Percentiles rank a stretch among this genome's conserved stretches.
phyloP scores from a whole-genome alignment of 2,329 filamentous ascomycete species.

The Cercospora sp. region DNA sequence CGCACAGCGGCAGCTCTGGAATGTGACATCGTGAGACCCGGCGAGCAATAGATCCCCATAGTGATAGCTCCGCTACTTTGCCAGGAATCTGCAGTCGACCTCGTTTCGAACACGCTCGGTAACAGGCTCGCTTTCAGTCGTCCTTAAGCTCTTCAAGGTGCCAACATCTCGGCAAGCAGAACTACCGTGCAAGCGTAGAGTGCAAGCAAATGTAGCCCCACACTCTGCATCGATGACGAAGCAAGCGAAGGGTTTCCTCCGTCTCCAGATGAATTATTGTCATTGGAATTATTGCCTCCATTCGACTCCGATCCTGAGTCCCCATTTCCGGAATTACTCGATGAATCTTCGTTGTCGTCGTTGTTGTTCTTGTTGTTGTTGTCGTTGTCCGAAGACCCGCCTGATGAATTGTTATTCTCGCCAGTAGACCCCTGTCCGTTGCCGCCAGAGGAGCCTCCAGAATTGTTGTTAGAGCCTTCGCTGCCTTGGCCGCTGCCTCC shows the following conservation, averaged over 20 bases:
- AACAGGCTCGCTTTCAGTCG: neutral
- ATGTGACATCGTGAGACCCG: neutral
- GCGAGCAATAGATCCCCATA: neutral
- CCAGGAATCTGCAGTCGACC: no score
- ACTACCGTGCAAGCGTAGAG: neutral
- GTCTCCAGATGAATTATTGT: neutral
- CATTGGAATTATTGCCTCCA: neutral
- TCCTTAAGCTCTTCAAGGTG: neutral
- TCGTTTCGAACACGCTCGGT: neutral
- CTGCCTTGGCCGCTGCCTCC: neutral
- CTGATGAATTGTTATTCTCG: neutral
- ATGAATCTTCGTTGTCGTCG: neutral
- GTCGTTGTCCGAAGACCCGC: neutral
- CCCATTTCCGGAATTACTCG: neutral
- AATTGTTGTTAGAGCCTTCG: neutral
- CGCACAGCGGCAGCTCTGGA: neutral
- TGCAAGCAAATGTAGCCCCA: neutral
- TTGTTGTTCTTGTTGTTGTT: neutral
- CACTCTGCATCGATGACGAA: neutral
- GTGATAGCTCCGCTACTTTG: no score
- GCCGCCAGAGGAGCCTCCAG: neutral
- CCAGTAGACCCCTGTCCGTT: neutral
- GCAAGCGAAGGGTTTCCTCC: neutral
- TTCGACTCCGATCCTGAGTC: neutral
- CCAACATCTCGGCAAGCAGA: neutral